phyloP scores from a whole-genome alignment of 1,284 basidiomycete genomes.

The Porphyrellus sp. region DNA sequence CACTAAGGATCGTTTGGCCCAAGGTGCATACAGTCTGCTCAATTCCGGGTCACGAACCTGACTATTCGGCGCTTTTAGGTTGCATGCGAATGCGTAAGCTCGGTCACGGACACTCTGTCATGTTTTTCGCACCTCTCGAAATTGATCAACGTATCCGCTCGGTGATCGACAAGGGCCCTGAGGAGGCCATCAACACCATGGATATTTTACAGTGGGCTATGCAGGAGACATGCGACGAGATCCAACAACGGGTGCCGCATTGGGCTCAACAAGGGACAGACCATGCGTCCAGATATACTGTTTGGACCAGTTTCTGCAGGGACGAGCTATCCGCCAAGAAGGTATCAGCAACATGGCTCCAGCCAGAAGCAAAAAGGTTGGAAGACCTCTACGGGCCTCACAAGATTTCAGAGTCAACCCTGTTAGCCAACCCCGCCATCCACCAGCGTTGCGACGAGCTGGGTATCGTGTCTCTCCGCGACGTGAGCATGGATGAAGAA shows the following conservation, averaged over 20 bases:
- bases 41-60: not conserved
- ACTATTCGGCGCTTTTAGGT: not conserved
- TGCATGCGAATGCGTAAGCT: not conserved
- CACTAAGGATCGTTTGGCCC: not conserved
- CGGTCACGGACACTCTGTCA: not conserved
- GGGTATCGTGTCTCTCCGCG: not conserved
- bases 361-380: not conserved
- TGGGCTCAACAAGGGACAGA: not conserved
- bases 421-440: not conserved
- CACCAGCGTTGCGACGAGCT: not conserved
- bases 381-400: not conserved
- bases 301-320: not conserved
- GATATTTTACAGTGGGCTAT: conserved; percentile 45
- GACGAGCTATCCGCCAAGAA: not conserved
- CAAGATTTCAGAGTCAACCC: not conserved
- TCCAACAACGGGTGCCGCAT: not conserved
- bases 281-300: not conserved
- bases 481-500: not conserved
- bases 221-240: not conserved
- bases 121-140: not conserved
- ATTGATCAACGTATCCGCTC: not conserved
- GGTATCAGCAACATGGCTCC: not conserved
- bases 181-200: conserved; percentile 18
- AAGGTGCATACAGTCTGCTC: not conserved
- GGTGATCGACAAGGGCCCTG: not conserved